Percentiles rank a stretch among this genome's conserved stretches.
These are phyloP conservation scores for Neophaeococcomyces aloes DNA, from an alignment of 2,329 filamentous ascomycete species.

Conservation along the genomic window DNA sequence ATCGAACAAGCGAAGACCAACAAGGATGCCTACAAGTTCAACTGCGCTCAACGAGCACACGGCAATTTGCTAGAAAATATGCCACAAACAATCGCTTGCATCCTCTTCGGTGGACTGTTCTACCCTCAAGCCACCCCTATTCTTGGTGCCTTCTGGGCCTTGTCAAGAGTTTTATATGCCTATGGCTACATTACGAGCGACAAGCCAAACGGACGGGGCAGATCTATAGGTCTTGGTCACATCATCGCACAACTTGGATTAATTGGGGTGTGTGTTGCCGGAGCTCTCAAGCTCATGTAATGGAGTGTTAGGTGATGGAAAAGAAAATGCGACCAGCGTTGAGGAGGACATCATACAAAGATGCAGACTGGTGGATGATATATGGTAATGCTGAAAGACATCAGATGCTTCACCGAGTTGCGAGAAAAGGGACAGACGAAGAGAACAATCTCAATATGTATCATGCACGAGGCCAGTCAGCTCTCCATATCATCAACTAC, in stretches of 20 bases:
- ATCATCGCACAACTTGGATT: constrained; percentile 32
- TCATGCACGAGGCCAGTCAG: too few species aligned
- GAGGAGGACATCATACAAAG: too few species aligned
- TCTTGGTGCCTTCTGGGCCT: constrained; percentile 41
- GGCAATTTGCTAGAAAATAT: constrained; percentile 52
- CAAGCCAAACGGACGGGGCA: constrained; percentile 27
- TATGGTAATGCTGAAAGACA: too few species aligned
- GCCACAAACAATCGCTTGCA: constrained; percentile 38
- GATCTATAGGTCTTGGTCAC: constrained; percentile 33
- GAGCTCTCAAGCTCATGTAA: constrained; percentile 27
- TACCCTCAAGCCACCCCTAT: constrained; percentile 40
- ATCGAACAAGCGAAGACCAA: constrained; percentile 42
- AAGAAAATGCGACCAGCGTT: too few species aligned
- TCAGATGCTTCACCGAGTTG: too few species aligned
- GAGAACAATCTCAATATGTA: too few species aligned
- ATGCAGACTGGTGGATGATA: too few species aligned
- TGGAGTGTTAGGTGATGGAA: constrained; percentile 25
- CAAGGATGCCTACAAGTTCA: constrained; percentile 38
- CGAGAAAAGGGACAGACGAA: too few species aligned
- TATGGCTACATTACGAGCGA: constrained; percentile 33
- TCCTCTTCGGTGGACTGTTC: constrained; percentile 45
- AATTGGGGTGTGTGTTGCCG: constrained; percentile 22
- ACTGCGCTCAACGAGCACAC: constrained; percentile 47
- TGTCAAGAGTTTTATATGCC: constrained; percentile 40
- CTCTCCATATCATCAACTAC: too few species aligned